Evolutionary conservation across 441 rosid genomes (phyloP).

Genomic region (Gossypium lobatum): DNA sequence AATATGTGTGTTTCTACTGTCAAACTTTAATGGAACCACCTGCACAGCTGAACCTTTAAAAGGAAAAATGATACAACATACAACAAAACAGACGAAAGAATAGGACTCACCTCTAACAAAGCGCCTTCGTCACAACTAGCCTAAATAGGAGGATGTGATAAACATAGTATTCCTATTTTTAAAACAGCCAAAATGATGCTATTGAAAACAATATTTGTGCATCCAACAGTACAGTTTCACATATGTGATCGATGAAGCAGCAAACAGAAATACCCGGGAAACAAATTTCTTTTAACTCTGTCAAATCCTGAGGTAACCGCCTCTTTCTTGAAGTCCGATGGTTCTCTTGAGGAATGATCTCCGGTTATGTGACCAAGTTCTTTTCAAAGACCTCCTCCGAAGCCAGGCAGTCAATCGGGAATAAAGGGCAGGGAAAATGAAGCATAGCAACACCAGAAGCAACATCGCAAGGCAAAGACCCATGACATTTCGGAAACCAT

Average conservation of each 20-base stretch:
- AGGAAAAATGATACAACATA: background rate
- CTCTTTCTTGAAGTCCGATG: slow-evolving; percentile 38
- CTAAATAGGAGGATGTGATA: background rate
- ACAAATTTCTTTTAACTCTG: background rate
- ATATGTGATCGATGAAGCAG: background rate
- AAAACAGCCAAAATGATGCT: background rate
- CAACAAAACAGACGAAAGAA: background rate
- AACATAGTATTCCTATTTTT: background rate
- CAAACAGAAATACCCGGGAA: background rate
- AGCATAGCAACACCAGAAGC: slow-evolving; percentile 50
- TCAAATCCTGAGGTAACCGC: slow-evolving; percentile 75
- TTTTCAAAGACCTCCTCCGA: slow-evolving; percentile 38
- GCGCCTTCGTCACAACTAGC: background rate
- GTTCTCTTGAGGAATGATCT: slow-evolving; percentile 63
- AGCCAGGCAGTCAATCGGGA: slow-evolving; percentile 43
- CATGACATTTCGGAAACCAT: slow-evolving; percentile 87
- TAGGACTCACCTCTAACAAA: background rate
- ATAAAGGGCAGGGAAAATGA: slow-evolving; percentile 59
- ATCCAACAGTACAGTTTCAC: background rate
- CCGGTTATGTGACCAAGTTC: slow-evolving; percentile 71
- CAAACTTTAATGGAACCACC: background rate
- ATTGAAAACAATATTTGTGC: background rate
- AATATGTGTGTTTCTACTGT: background rate
- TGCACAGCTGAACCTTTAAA: background rate
- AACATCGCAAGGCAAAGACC: slow-evolving; percentile 57